Evolutionary conservation across 176 grass and related monocot genomes (phyloP), one percentile per base, ranked within the genome.

Genomic region (Cenchrus fungigraminus): DNA sequence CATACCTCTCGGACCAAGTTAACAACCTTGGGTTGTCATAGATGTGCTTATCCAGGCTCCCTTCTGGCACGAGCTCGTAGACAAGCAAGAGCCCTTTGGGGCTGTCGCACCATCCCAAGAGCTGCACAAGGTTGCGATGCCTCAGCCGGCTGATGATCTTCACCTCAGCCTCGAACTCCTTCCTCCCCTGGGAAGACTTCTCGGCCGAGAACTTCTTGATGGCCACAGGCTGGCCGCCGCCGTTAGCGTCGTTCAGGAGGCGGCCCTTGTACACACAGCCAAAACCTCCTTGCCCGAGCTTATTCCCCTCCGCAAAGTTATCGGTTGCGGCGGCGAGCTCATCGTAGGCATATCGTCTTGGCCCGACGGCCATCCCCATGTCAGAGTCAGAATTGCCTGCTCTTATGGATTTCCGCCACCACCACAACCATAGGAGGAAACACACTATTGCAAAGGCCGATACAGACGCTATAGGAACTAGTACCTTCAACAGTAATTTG

Each of bases 1-100:
- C 13, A 55, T 65, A 65, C 62, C 62, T 65, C 12, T 65, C 28
- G 11, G 62, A 6, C 62, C 62, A 65, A 6, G 62, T 32, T 14
- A 65, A 6, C 4, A 5, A 13, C 59, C 14, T 69, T 0, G 43
- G 0, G 9, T 0, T 50, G 69, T 28, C 7, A 3, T 72, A 2
- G 22, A 73, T 28, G 3, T 51, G 46, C 7, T 73, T 25, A 4
- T 93, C 88, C 0, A 93, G 85, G 34, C 91, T 90, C 13, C 91
- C 85, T 5, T 80, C 31, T 0, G 64, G 73, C 3, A 82, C 60
- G 1, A 79, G 44, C 22, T 79, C 60, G 6, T 79, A 79, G 0
- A 79, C 60, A 12, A 81, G 28, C 28, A 81, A 73, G 79, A 86
- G 51, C 4, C 73, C 80, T 6, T 83, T 64, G 34, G 2, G 20